These are phyloP conservation scores for Plenodomus lindquistii DNA, from an alignment of 2,329 filamentous ascomycete species.

Conservation along the genomic window DNA sequence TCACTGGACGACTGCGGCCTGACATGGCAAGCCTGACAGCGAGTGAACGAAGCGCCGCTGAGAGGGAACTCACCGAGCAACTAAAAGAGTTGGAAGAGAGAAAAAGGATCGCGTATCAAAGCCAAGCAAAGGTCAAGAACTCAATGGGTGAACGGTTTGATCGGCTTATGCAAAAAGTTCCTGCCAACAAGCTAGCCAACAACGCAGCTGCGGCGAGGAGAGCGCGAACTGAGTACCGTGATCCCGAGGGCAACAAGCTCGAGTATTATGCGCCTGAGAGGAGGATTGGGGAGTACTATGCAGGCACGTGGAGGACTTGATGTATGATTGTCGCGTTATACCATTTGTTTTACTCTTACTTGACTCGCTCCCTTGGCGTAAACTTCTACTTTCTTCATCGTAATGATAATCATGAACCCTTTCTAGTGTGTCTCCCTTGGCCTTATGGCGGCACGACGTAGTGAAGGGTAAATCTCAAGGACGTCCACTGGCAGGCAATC, in stretches of 20 bases:
- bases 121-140: slow-evolving; percentile 6
- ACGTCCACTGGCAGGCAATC: not conserved
- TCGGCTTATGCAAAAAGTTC: slow-evolving; percentile 14
- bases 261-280: slow-evolving; percentile 31
- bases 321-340: not conserved
- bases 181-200: slow-evolving; percentile 10
- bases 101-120: slow-evolving; percentile 6
- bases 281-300: slow-evolving; percentile 25
- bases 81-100: not conserved
- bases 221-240: not conserved
- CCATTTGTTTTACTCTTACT: too few relatives aligned
- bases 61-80: not conserved
- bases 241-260: not conserved
- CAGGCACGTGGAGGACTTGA: slow-evolving; percentile 7
- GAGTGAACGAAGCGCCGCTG: not conserved
- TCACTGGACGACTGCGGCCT: slow-evolving; percentile 15
- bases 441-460: too few relatives aligned
- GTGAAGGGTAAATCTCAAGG: too few relatives aligned
- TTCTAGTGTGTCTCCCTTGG: too few relatives aligned
- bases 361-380: not conserved
- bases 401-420: too few relatives aligned
- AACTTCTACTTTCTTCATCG: not conserved
- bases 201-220: slow-evolving; percentile 11
- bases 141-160: slow-evolving; percentile 16
- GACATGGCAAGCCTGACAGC: not conserved